Evolutionary conservation across 2,329 filamentous ascomycete species (phyloP).

Genomic region (Botrytis elliptica): DNA sequence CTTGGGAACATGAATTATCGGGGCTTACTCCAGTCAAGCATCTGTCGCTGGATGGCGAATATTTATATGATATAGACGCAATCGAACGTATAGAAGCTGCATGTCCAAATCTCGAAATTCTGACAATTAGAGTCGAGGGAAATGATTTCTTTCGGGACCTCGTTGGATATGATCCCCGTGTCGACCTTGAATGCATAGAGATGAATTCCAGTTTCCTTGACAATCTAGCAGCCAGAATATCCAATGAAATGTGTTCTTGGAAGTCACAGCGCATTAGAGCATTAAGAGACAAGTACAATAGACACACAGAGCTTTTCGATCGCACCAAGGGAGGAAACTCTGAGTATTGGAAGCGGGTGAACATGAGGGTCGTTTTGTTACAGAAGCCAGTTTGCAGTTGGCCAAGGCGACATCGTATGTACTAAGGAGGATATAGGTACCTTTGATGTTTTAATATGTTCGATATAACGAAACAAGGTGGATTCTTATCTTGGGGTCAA

Average conservation of each 20-base stretch:
- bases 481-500: background rate
- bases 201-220: background rate
- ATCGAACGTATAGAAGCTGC: background rate
- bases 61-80: background rate
- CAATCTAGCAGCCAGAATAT: background rate
- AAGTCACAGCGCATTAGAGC: background rate
- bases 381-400: background rate
- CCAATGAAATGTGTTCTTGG: background rate
- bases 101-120: background rate
- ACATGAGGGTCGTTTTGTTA: background rate
- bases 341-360: background rate
- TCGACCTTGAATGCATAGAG: background rate
- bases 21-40: constrained; percentile 2
- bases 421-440: too few relatives aligned
- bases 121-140: background rate
- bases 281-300: background rate
- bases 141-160: background rate
- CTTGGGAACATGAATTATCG: background rate
- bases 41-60: background rate
- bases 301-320: background rate
- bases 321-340: background rate
- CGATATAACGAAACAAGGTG: background rate
- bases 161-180: background rate
- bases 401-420: background rate
- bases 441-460: background rate